These are phyloP conservation scores for Nicotiana sylvestris DNA, from an alignment of 257 asterid species.

Conservation along the genomic window DNA sequence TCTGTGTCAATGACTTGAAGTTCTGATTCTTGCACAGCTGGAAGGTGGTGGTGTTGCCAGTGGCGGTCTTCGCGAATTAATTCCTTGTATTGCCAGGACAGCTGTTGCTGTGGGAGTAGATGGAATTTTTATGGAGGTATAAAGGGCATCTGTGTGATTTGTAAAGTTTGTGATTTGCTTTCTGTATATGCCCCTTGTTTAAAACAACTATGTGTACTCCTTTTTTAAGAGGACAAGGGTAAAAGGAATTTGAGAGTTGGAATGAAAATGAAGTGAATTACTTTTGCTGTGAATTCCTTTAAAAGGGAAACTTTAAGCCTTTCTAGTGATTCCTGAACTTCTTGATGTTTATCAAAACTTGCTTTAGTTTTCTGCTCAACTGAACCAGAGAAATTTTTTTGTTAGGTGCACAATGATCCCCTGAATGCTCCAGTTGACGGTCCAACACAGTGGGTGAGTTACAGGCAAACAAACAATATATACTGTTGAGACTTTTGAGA, in stretches of 20 bases:
- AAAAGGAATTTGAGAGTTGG: not conserved
- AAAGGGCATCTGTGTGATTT: not conserved
- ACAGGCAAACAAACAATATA: not conserved
- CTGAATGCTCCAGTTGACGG: constrained; percentile 96
- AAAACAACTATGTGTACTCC: not conserved
- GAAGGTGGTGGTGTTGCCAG: constrained; percentile 99
- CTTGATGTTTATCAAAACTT: not conserved
- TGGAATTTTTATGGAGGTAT: constrained; percentile 97
- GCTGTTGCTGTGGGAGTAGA: constrained; percentile 96
- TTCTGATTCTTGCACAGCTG: constrained; percentile 40
- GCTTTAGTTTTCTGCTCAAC: constrained; percentile 6
- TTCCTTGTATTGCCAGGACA: constrained; percentile 95
- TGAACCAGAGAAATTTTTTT: not conserved
- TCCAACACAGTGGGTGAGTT: constrained; percentile 95
- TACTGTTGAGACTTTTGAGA: not conserved
- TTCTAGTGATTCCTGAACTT: not conserved
- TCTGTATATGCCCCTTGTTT: not conserved
- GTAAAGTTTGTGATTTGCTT: not conserved
- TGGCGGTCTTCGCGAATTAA: constrained; percentile 95
- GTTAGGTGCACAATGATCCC: constrained; percentile 88
- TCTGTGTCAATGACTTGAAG: not conserved
- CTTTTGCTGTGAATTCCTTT: not conserved
- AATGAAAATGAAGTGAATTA: not conserved
- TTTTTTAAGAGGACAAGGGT: not conserved
- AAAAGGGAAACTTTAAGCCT: not conserved